Conservation (phyloP, 140 eudicot species). For the Anethum foeniculum region DNA sequence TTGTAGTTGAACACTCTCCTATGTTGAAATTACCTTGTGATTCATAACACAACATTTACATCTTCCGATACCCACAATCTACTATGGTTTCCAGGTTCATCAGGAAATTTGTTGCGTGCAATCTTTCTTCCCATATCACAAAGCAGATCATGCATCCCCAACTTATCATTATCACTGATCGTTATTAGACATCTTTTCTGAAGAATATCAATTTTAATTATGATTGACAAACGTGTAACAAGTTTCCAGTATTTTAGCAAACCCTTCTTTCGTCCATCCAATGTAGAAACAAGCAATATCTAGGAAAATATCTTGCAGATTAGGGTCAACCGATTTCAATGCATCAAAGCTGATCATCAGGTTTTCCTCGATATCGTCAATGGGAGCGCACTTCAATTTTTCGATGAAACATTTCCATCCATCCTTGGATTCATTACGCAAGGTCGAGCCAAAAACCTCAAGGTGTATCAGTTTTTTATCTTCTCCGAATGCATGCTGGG, state of each 20-base stretch:
- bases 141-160: conserved; percentile 26
- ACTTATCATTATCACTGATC: neutral
- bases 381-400: neutral
- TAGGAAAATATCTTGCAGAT: conserved; percentile 19
- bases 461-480: neutral
- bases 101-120: conserved; percentile 12
- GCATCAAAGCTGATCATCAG: conserved; percentile 16
- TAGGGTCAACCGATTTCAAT: neutral
- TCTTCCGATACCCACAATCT: conserved; percentile 22
- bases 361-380: neutral
- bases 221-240: neutral
- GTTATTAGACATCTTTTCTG: conserved; percentile 13
- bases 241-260: conserved; percentile 10
- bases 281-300: conserved; percentile 32
- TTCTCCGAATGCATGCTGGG: neutral
- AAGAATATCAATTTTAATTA: conserved; percentile 15
- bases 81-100: conserved; percentile 14
- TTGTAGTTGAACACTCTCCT: neutral
- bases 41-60: conserved; percentile 10
- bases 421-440: neutral
- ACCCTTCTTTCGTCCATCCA: neutral
- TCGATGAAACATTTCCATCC: neutral
- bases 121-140: conserved; percentile 21
- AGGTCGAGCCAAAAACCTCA: neutral
- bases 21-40: conserved; percentile 11